Evolutionary conservation across 768 basidiomycete genomes (phyloP), one percentile per base, ranked within the genome.

Genomic region (Rhizopogon rudus): DNA sequence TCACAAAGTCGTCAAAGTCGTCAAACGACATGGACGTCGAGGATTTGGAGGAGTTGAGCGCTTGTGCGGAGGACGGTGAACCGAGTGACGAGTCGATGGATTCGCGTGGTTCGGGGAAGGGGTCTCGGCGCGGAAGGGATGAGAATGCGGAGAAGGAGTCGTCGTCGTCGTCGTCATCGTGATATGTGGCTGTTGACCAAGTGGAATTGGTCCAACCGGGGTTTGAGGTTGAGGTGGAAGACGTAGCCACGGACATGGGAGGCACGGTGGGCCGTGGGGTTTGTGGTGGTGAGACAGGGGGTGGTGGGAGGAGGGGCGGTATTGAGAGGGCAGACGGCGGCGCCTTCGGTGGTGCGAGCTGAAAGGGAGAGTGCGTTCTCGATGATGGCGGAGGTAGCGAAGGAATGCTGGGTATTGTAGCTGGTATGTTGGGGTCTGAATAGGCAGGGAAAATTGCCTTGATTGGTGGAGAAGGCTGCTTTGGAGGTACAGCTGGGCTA

Each of bases 91-190:
- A 45, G 53, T 56, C 2, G 65, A 68, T 8, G 69, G 41, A 35
- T 13, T 29, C 44, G 10, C 44, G 52, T 10, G 52, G 35, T 33
- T 35, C 20, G 44, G 45, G 40, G 42, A 44, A 40, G 41, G 40
- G n/a, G n/a, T 42, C 16, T 31, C 31, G 33, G 40, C 63, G 49
- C 6, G 73, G 60, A 22, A 73, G 70, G 4, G 71, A 68, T 51
- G 69, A 57, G 61, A 81, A 79, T 40, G 81, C 81, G 5, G 78
- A 72, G 60, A 85, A 88, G 46, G 84, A 81, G 53, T 75, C 75
- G 40, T 73, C 66, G 0, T 78, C 74, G 41, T 58, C 62, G 14
- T 57, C 35, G 50, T 67, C 63, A 37, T 67, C 63, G 25, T 64
- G 58, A 22, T 37, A 41, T 42, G 16, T 40, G 31, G 22, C 25